These are phyloP conservation scores for Entonaema liquescens DNA, from an alignment of 495 filamentous ascomycete genomes.

Conservation along the genomic window DNA sequence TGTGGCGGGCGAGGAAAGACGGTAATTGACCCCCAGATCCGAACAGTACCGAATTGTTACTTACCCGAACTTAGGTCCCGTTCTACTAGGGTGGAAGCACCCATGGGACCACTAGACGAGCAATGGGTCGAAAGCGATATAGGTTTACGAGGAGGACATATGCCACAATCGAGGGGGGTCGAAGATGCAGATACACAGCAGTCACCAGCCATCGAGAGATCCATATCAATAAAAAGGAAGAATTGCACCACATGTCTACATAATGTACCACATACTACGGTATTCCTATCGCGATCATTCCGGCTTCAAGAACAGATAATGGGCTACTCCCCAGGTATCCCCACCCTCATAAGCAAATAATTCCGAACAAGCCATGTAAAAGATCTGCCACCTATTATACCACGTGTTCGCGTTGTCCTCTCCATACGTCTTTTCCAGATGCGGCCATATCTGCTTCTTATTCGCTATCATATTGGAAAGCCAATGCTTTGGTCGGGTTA, in stretches of 20 bases:
- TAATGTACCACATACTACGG: conserved; percentile 16
- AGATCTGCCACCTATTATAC: conserved; percentile 74
- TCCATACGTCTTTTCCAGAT: conserved; percentile 68
- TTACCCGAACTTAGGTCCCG: conserved; percentile 60
- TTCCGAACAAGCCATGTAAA: conserved; percentile 74
- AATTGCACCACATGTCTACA: conserved; percentile 19
- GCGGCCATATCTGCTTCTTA: conserved; percentile 65
- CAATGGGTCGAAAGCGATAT: conserved; percentile 1
- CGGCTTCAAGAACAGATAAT: conserved; percentile 68
- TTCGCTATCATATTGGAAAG: conserved; percentile 60
- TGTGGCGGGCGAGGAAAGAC: conserved; percentile 97
- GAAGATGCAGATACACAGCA: conserved; percentile 23
- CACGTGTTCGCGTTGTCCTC: conserved; percentile 62
- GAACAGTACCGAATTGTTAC: conserved; percentile 34
- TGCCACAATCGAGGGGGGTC: not conserved
- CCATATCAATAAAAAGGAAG: conserved; percentile 12
- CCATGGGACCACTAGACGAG: conserved; percentile 93
- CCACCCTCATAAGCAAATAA: conserved; percentile 68
- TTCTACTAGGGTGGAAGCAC: conserved; percentile 91
- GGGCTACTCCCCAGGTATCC: conserved; percentile 69
- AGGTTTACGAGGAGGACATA: conserved; percentile 5
- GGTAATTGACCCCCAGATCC: conserved; percentile 50
- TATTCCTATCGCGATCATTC: conserved; percentile 24
- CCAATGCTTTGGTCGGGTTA: conserved; percentile 61
- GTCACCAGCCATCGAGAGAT: not conserved